Conservation (phyloP, 2,329 filamentous ascomycete species). For the Byssothecium circinans region DNA sequence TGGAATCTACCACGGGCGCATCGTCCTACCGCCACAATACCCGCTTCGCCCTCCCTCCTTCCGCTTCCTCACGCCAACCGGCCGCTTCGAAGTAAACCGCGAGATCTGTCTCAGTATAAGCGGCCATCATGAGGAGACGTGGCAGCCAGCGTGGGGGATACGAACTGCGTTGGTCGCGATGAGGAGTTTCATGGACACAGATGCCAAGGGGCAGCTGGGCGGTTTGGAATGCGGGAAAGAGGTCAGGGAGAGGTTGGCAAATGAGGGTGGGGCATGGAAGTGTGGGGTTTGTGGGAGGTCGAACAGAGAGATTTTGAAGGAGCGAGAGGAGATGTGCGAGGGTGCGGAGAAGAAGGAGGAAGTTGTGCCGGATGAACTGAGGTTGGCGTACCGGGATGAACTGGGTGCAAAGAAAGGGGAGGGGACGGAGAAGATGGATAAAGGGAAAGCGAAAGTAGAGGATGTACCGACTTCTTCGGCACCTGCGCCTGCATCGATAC, state of each 20-base stretch:
- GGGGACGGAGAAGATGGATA: slow-evolving; percentile 9
- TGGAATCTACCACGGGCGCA: slow-evolving; percentile 94
- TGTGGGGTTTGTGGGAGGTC: slow-evolving; percentile 71
- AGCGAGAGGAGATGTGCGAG: slow-evolving; percentile 62
- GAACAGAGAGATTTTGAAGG: slow-evolving; percentile 73
- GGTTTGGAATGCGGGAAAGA: slow-evolving; percentile 73
- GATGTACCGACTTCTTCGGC: neutral
- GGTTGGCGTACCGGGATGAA: slow-evolving; percentile 74
- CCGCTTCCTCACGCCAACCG: slow-evolving; percentile 88
- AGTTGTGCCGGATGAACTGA: slow-evolving; percentile 56
- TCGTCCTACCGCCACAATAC: slow-evolving; percentile 85
- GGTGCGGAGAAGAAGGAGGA: slow-evolving; percentile 48
- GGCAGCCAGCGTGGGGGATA: slow-evolving; percentile 98
- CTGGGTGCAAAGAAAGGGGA: slow-evolving; percentile 51
- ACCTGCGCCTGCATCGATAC: neutral
- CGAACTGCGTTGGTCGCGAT: slow-evolving; percentile 81
- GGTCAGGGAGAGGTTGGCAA: slow-evolving; percentile 69
- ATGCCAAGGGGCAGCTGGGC: slow-evolving; percentile 79
- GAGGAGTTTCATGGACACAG: slow-evolving; percentile 89
- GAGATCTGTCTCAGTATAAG: slow-evolving; percentile 95
- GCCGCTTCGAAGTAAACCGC: slow-evolving; percentile 92
- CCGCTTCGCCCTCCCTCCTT: slow-evolving; percentile 92
- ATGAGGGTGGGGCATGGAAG: slow-evolving; percentile 64
- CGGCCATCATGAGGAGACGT: slow-evolving; percentile 96
- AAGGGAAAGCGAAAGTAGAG: neutral